These are phyloP conservation scores for Amoebophrya sp. DNA, from an alignment of 169 alveolate genomes.

Conservation along the genomic window DNA sequence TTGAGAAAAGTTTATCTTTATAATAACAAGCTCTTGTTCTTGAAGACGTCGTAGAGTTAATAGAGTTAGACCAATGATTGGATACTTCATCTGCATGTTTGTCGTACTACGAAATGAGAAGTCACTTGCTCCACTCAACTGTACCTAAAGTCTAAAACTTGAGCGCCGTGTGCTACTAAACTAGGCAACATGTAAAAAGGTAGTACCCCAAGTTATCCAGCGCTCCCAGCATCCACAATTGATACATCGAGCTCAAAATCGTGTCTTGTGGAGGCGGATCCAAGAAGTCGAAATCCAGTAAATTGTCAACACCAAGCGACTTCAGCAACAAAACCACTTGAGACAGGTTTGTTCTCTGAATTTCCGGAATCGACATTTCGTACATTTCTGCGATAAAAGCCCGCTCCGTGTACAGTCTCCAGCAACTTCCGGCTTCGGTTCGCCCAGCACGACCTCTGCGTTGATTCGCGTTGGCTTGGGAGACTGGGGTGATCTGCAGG, in stretches of 20 bases:
- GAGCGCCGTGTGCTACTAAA: not conserved
- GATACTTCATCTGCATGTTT: no score
- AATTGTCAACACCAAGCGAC: constrained; percentile 84
- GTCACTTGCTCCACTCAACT: not conserved
- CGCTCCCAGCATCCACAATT: constrained; percentile 91
- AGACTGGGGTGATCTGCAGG: constrained; percentile 96
- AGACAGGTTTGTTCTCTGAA: constrained; percentile 96
- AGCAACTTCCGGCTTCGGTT: constrained; percentile 98
- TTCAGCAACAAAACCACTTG: constrained; percentile 97
- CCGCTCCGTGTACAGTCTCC: constrained; percentile 95
- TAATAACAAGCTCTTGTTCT: no score
- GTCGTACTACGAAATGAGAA: not conserved
- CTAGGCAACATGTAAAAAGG: not conserved
- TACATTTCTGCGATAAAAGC: constrained; percentile 89
- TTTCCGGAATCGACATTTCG: constrained; percentile 97
- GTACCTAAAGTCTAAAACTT: no score
- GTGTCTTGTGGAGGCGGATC: constrained; percentile 98
- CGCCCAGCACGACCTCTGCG: constrained; percentile 99
- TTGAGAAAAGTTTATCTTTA: no score
- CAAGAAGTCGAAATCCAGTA: constrained; percentile 95
- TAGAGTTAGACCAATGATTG: no score
- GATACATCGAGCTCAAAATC: constrained; percentile 92
- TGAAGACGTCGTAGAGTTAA: no score
- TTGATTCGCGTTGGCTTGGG: constrained; percentile 98
- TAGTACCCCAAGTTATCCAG: constrained; percentile 65